Evolutionary conservation across 108 stramenopile genomes (phyloP).

Genomic region (Nitzschia sp.): DNA sequence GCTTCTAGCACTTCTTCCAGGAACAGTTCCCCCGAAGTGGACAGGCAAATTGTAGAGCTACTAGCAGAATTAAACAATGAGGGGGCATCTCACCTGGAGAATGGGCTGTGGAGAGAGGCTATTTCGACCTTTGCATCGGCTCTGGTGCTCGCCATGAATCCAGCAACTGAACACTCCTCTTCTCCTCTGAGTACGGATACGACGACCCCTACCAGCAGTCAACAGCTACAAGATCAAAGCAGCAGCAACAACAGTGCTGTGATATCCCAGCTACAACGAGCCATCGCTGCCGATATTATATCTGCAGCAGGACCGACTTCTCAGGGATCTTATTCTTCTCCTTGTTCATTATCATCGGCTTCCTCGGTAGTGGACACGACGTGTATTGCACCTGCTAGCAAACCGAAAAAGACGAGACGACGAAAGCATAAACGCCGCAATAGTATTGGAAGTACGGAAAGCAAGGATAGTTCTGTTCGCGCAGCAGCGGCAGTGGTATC

Average conservation of each 20-base stretch:
- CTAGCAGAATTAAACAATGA: conserved; percentile 3
- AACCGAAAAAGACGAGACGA: background rate
- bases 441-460: background rate
- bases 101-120: background rate
- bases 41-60: background rate
- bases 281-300: no score
- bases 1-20: no score
- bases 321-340: no score
- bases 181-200: background rate
- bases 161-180: no score
- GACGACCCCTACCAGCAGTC: background rate
- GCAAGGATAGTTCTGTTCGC: background rate
- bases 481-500: no score
- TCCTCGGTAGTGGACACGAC: no score
- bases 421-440: conserved; percentile 2
- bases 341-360: no score
- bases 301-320: no score
- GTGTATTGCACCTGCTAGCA: background rate
- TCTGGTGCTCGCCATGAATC: background rate
- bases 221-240: background rate
- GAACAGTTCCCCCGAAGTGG: no score
- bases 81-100: conserved; percentile 2
- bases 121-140: background rate
- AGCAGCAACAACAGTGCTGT: background rate
- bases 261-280: background rate